These are phyloP conservation scores for Coprinopsis marcescibilis DNA, from an alignment of 768 basidiomycete species.

Conservation along the genomic window DNA sequence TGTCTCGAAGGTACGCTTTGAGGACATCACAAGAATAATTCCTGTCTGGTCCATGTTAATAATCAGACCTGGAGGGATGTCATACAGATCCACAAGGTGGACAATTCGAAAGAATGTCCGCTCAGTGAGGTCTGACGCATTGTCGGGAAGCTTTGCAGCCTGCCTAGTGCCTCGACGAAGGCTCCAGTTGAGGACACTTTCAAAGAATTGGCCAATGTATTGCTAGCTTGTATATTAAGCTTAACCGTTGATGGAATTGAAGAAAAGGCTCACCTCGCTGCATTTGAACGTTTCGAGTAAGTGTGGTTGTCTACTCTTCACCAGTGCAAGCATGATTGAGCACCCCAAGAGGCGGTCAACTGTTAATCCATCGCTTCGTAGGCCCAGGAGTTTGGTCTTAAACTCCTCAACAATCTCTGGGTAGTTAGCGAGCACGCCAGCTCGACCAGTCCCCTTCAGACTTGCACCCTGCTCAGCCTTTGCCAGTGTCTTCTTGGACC, in stretches of 20 bases:
- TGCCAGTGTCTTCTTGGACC: not conserved
- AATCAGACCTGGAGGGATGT: conserved; percentile 16
- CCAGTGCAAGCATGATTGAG: conserved; percentile 14
- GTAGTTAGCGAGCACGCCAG: conserved; percentile 13
- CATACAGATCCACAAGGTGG: conserved; percentile 12
- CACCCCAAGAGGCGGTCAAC: conserved; percentile 11
- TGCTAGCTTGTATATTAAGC: too few relatives aligned
- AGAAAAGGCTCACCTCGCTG: too few relatives aligned
- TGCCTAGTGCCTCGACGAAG: conserved; percentile 14
- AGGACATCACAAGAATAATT: conserved; percentile 11
- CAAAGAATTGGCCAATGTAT: conserved; percentile 15
- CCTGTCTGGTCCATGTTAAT: conserved; percentile 22
- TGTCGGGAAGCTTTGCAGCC: conserved; percentile 9
- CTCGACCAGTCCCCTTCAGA: conserved; percentile 10
- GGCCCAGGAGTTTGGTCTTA: conserved; percentile 10
- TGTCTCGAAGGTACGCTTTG: conserved; percentile 15
- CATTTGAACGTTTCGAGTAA: conserved; percentile 14
- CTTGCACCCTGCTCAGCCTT: not conserved
- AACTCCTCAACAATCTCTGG: conserved; percentile 15
- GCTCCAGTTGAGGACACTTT: conserved; percentile 17
- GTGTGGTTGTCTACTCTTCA: conserved; percentile 7
- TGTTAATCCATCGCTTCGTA: conserved; percentile 13
- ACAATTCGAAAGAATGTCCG: conserved; percentile 17
- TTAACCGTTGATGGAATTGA: too few relatives aligned
- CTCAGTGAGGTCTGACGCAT: conserved; percentile 9